phyloP scores from a whole-genome alignment of 257 asterid species.

The Solanum pinnatisectum region DNA sequence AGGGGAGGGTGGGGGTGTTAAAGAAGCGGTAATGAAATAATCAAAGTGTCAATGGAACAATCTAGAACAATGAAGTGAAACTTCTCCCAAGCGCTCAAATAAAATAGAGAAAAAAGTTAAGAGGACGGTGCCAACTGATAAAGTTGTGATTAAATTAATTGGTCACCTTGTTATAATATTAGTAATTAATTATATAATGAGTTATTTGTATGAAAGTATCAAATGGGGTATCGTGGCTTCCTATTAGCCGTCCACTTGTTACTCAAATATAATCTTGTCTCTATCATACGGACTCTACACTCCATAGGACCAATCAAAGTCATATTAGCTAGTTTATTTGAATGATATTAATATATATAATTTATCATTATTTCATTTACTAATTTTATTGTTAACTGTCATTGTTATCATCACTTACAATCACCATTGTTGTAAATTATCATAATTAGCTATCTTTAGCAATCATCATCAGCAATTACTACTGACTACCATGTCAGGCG shows the following conservation, averaged over 20 bases:
- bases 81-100: background rate
- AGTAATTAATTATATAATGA: background rate
- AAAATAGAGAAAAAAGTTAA: background rate
- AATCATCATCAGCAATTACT: background rate
- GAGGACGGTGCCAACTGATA: background rate
- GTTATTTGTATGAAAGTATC: background rate
- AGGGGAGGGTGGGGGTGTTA: background rate
- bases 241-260: slow-evolving; percentile 8
- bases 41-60: background rate
- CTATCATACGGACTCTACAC: background rate
- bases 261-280: background rate
- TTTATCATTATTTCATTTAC: background rate
- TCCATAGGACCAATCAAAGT: background rate
- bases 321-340: background rate
- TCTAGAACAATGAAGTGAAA: background rate
- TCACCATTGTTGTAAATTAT: background rate
- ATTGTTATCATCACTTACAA: rapidly evolving
- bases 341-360: too few relatives aligned
- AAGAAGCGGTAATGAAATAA: background rate
- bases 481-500: background rate
- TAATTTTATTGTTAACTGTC: too few relatives aligned
- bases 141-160: background rate
- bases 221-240: slow-evolving; percentile 7
- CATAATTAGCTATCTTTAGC: background rate
- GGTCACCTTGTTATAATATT: background rate